A percentile compares a stretch with the other conserved stretches of the same genome.
Conservation (phyloP, 441 rosid genomes). For the Populus hybrid region DNA sequence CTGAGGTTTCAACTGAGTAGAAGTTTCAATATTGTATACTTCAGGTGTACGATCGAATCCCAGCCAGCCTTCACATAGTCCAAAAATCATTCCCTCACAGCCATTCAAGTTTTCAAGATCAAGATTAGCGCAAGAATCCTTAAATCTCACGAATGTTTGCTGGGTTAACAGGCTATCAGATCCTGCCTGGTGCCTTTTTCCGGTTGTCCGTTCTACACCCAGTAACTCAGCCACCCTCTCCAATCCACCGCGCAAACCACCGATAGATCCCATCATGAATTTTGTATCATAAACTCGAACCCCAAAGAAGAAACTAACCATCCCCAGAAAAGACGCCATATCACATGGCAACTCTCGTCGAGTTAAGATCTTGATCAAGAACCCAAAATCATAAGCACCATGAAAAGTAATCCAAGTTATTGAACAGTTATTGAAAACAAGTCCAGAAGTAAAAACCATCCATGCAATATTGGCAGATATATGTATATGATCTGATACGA, state of each 20-base stretch:
- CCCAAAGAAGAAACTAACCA: slow-evolving; percentile 7
- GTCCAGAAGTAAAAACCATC: background rate
- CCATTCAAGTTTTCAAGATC: background rate
- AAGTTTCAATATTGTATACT: no score
- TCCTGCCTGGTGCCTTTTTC: slow-evolving; percentile 23
- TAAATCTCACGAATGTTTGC: background rate
- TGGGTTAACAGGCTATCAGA: slow-evolving; percentile 20
- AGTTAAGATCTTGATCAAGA: slow-evolving; percentile 14
- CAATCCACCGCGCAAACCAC: slow-evolving; percentile 10
- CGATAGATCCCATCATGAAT: background rate
- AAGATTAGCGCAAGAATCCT: background rate
- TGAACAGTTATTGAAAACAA: background rate
- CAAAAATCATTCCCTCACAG: background rate
- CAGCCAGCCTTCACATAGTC: background rate
- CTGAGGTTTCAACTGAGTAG: background rate
- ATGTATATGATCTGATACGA: no score
- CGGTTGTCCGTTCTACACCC: slow-evolving; percentile 1
- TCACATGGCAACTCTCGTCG: background rate
- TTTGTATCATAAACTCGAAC: slow-evolving; percentile 18
- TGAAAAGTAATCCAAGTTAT: slow-evolving; percentile 17
- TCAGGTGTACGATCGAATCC: background rate
- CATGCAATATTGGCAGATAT: no score
- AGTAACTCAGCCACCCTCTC: slow-evolving; percentile 5
- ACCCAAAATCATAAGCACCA: slow-evolving; percentile 16
- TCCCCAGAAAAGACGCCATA: background rate